phyloP scores from a whole-genome alignment of 75 land plant genomes.

The Cryptomeria japonica region DNA sequence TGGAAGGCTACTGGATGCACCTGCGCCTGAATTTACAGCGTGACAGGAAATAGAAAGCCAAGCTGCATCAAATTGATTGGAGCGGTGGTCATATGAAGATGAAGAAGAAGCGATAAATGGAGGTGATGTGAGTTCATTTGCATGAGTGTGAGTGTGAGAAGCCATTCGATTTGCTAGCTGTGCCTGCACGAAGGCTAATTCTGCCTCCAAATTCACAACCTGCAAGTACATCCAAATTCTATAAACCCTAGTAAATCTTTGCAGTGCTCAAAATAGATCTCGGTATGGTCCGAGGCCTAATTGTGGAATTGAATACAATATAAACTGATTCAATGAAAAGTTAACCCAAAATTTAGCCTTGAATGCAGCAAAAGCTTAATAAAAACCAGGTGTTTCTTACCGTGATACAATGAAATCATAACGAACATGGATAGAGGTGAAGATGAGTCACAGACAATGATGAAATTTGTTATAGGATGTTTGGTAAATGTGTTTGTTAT shows the following conservation, averaged over 20 bases:
- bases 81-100: constrained; percentile 40
- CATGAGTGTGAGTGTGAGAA: background rate
- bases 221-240: constrained; percentile 18
- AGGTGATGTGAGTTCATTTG: background rate
- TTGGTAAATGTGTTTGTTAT: too few relatives aligned
- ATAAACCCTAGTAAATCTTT: background rate
- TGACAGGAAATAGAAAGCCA: constrained; percentile 27
- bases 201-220: constrained; percentile 91
- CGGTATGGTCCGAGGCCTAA: background rate
- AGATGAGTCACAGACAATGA: too few relatives aligned
- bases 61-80: constrained; percentile 45
- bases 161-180: constrained; percentile 46
- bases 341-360: background rate
- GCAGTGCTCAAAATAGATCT: background rate
- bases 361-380: background rate
- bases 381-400: background rate
- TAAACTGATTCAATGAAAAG: background rate
- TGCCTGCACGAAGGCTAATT: constrained; percentile 67
- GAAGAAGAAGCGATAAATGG: constrained; percentile 42
- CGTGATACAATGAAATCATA: background rate
- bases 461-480: too few relatives aligned
- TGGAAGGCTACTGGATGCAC: constrained; percentile 25
- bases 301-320: too few relatives aligned
- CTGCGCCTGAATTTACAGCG: constrained; percentile 14
- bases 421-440: background rate